Percentiles rank a stretch among this genome's conserved stretches.
Evolutionary conservation across 345 rosid genomes (phyloP).

Genomic region (Syzygium aromaticum): DNA sequence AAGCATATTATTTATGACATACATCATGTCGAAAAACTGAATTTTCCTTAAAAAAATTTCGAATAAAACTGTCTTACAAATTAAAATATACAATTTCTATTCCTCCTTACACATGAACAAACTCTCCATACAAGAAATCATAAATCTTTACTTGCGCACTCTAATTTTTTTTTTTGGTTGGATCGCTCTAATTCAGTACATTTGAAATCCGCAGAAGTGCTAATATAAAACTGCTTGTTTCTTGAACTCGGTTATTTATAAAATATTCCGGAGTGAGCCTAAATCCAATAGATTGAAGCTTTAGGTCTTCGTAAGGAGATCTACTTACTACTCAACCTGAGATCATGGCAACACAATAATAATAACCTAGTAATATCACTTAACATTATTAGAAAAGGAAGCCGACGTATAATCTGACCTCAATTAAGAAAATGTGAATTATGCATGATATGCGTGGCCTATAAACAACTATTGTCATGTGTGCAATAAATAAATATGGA

Average conservation of each 20-base stretch:
- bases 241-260: background rate
- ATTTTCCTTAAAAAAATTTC: background rate
- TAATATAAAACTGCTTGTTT: background rate
- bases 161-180: background rate
- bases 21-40: background rate
- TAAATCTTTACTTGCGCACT: background rate
- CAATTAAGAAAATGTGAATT: background rate
- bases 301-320: background rate
- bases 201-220: background rate
- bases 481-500: background rate
- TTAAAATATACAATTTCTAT: background rate
- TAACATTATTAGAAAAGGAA: background rate
- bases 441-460: background rate
- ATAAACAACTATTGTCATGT: background rate
- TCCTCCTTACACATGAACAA: background rate
- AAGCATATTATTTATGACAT: background rate
- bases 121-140: background rate
- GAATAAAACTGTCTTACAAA: background rate
- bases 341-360: background rate
- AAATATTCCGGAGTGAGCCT: background rate
- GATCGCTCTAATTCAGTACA: background rate
- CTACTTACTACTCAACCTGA: background rate
- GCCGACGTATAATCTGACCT: background rate
- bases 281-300: background rate
- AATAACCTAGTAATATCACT: background rate